Conservation (phyloP, 1,139 yeast genomes). For the Arxiozyma slooffiae region DNA sequence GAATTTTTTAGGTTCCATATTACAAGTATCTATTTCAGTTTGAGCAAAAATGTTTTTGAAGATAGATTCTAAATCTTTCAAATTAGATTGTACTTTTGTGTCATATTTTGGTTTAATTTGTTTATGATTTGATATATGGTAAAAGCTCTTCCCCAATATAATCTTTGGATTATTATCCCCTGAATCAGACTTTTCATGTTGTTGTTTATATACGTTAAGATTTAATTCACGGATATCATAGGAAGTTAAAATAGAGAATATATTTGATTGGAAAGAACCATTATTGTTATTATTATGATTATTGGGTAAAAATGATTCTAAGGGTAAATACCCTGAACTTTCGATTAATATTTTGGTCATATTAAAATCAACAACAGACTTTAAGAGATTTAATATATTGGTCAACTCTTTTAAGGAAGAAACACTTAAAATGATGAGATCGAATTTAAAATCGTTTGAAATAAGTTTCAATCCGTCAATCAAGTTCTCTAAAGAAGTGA, state of each 20-base stretch:
- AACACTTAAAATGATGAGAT: slow-evolving; percentile 40
- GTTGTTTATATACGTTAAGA: slow-evolving; percentile 20
- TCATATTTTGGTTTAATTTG: background rate
- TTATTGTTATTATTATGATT: background rate
- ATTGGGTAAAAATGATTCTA: slow-evolving; percentile 53
- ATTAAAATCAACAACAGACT: slow-evolving; percentile 30
- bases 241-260: slow-evolving; percentile 55
- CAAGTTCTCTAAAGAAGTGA: slow-evolving; percentile 16
- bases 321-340: slow-evolving; percentile 57
- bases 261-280: slow-evolving; percentile 17
- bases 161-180: slow-evolving; percentile 5
- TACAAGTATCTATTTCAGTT: slow-evolving; percentile 32
- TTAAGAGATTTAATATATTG: slow-evolving; percentile 30
- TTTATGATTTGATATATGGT: background rate
- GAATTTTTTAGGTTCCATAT: slow-evolving; percentile 45
- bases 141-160: slow-evolving; percentile 16
- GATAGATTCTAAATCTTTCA: slow-evolving; percentile 19
- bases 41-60: slow-evolving; percentile 23
- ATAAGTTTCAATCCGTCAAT: slow-evolving; percentile 8
- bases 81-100: slow-evolving; percentile 20
- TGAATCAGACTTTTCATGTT: slow-evolving; percentile 7
- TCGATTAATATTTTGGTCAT: slow-evolving; percentile 49
- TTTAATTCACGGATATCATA: slow-evolving; percentile 44
- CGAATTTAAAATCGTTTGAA: slow-evolving; percentile 31
- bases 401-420: slow-evolving; percentile 40